Percentiles rank a stretch among this genome's conserved stretches.
Conservation (phyloP, 345 rosid species). For the Arabidopsis suecica region DNA sequence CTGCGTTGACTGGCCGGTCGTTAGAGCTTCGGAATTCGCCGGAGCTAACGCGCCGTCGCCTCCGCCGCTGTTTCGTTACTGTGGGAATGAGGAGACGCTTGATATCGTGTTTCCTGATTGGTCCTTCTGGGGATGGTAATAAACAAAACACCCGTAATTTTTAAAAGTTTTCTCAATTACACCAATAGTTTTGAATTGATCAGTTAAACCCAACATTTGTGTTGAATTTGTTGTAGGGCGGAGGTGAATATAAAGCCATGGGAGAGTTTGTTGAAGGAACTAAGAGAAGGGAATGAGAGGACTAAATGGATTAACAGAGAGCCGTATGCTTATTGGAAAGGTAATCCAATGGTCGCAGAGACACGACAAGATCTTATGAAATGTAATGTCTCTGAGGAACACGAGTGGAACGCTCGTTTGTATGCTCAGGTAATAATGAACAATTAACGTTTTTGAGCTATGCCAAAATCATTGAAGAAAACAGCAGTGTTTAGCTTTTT, state of each 20-base stretch:
- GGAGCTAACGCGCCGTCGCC: constrained; percentile 54
- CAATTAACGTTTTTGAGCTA: too few species aligned
- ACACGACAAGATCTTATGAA: constrained; percentile 74
- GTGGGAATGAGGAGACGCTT: constrained; percentile 56
- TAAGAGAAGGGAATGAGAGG: constrained; percentile 61
- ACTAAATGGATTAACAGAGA: constrained; percentile 65
- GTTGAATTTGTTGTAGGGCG: constrained; percentile 53
- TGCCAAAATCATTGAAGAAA: too few species aligned
- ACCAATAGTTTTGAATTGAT: not conserved
- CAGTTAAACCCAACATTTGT: not conserved
- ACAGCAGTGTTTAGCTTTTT: too few species aligned
- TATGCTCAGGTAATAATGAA: constrained; percentile 60
- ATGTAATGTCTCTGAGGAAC: constrained; percentile 67
- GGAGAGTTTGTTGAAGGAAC: constrained; percentile 55
- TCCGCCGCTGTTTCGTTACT: constrained; percentile 80
- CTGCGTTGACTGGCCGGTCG: constrained; percentile 81
- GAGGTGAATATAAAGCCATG: constrained; percentile 81
- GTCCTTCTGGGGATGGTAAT: constrained; percentile 97
- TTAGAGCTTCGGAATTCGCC: constrained; percentile 31
- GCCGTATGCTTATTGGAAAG: constrained; percentile 91
- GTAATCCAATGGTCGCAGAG: constrained; percentile 76
- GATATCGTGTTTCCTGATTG: constrained; percentile 88
- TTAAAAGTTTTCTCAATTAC: not conserved
- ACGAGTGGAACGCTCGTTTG: constrained; percentile 93
- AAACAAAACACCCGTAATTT: not conserved